Evolutionary conservation across 768 basidiomycete species (phyloP), one percentile per base, ranked within the genome.

Genomic region (Nidula microcarpa): DNA sequence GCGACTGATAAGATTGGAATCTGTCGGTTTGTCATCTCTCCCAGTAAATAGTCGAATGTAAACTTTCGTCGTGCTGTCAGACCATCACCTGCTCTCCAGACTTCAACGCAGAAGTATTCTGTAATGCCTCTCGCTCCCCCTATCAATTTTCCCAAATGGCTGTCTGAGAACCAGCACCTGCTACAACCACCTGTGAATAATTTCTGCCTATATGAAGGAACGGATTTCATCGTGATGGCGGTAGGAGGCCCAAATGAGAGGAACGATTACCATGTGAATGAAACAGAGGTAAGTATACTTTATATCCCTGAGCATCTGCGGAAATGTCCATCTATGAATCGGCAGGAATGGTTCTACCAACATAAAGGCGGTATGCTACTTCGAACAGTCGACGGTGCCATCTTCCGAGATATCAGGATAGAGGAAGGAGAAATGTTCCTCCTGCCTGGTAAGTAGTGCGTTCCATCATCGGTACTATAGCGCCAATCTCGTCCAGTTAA

Each of bases 381-480:
- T 17, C 85, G 90, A 55, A 86, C 91, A 1, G 87, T 97, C 13
- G 91, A 93, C 47, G 90, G 83, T 6, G 84, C 81, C 8, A 72
- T 75, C 56, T 95, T 95, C 70, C 77, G 79, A 63, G 96, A 98
- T 66, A 89, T 98, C 47, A 73, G 73, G 30, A 97, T 98, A 60
- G 88, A 86, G 57, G 94, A 99, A 68, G 95, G 95, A 46, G 94
- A 94, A 55, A 98, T 98, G 94, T 98, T 97, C 68, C 63, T 98
- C 60, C 75, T 98, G 18, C 96, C 96, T 47, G 90, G 96, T 92
- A 57, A 50, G 79, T 64, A 10, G 44, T 16, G 30, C 3, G 2
- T 10, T 16, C 16, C 10, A 33, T 18, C 17, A 10, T 18, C 3
- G 23, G 10, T 32, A 33, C 51, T 44, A 32, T n/a, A 33, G 9